These are phyloP conservation scores for Crassisporium funariophilum DNA, from an alignment of 768 basidiomycete species.

Conservation along the genomic window DNA sequence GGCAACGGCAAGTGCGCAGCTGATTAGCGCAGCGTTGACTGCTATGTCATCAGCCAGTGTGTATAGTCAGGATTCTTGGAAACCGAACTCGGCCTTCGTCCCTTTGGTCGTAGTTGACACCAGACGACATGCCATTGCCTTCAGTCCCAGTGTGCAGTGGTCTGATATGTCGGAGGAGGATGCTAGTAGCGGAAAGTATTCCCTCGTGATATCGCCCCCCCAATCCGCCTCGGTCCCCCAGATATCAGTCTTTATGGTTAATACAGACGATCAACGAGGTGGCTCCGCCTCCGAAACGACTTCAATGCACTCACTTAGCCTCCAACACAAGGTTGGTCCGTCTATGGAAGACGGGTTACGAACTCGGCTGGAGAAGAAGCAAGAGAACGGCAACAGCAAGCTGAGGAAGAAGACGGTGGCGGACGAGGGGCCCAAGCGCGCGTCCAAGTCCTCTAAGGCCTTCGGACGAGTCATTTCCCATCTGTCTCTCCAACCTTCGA, in stretches of 20 bases:
- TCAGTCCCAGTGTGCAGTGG: constrained; percentile 27
- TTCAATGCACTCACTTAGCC: not conserved
- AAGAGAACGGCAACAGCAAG: constrained; percentile 5
- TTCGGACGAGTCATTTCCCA: constrained; percentile 23
- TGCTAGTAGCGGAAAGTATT: not conserved
- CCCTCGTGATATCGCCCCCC: not conserved
- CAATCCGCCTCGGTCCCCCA: not conserved
- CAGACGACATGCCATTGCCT: constrained; percentile 21
- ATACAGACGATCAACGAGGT: no score
- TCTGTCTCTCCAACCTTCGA: constrained; percentile 20
- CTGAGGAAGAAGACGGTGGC: constrained; percentile 9
- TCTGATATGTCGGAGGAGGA: constrained; percentile 10
- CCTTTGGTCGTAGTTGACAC: constrained; percentile 10
- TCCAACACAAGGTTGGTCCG: not conserved
- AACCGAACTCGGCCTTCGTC: constrained; percentile 8
- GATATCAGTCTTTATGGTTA: no score
- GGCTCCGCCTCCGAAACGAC: no score
- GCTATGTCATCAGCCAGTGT: constrained; percentile 17
- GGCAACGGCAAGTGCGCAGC: constrained; percentile 7
- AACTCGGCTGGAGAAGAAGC: not conserved
- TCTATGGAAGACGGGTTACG: not conserved
- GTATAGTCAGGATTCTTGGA: constrained; percentile 32
- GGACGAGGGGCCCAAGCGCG: constrained; percentile 7
- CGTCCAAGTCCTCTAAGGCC: constrained; percentile 15
- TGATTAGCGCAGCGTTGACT: constrained; percentile 16